phyloP scores from a whole-genome alignment of 2,329 filamentous ascomycete genomes.

The Hymenoscyphus scutula region DNA sequence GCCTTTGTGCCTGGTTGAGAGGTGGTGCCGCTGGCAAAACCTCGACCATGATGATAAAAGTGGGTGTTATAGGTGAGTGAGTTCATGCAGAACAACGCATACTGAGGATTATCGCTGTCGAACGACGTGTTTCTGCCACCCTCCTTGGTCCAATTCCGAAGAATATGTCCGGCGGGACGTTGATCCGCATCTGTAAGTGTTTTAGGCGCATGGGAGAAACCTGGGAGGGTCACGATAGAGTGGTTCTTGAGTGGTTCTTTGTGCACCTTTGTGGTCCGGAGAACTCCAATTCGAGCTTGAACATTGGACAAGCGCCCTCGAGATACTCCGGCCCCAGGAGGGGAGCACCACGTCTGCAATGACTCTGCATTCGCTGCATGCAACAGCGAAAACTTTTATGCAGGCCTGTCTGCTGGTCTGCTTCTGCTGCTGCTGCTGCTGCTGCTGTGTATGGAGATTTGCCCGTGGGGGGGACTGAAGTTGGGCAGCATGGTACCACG shows the following conservation, averaged over 20 bases:
- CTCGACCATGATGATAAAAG: slow-evolving; percentile 24
- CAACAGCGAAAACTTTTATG: not conserved
- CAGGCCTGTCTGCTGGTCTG: not conserved
- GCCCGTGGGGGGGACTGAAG: not conserved
- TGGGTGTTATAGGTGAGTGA: slow-evolving; percentile 24
- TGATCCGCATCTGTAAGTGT: slow-evolving; percentile 12
- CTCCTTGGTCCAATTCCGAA: slow-evolving; percentile 7
- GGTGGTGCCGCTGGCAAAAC: not conserved
- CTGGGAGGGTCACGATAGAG: not conserved
- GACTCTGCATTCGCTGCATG: not conserved
- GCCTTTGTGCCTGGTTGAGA: too few relatives aligned
- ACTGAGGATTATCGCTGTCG: slow-evolving; percentile 13
- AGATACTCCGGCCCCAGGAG: too few relatives aligned
- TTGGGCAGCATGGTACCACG: not conserved
- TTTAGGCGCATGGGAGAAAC: slow-evolving; percentile 10
- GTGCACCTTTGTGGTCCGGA: not conserved
- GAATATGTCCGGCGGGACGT: not conserved
- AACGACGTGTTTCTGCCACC: slow-evolving; percentile 27
- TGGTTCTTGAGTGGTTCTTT: not conserved
- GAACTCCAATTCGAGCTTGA: slow-evolving; percentile 6
- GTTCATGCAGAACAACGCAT: slow-evolving; percentile 23
- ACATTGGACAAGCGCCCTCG: not conserved
- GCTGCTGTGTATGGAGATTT: not conserved
- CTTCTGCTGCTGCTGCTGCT: too few relatives aligned
- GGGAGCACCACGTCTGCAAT: not conserved